Conservation (phyloP, 768 basidiomycete genomes). For the Pulveroboletus frians region DNA sequence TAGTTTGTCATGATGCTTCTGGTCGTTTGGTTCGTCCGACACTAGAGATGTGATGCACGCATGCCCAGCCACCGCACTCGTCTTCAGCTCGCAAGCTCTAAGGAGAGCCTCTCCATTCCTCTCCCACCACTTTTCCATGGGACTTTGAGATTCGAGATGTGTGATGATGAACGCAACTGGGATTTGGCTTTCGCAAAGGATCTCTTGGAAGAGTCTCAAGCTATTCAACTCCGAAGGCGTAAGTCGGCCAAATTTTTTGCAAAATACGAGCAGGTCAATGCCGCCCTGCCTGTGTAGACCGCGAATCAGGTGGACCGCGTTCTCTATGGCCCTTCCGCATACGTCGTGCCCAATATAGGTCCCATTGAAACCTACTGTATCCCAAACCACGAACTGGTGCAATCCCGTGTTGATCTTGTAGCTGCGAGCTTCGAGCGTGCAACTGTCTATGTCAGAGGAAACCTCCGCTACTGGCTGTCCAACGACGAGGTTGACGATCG, state of each 20-base stretch:
- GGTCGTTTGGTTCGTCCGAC: background rate
- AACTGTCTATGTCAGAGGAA: slow-evolving; percentile 26
- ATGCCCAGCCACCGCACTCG: slow-evolving; percentile 18
- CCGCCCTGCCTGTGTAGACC: slow-evolving; percentile 28
- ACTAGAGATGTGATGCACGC: slow-evolving; percentile 27
- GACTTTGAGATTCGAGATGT: slow-evolving; percentile 29
- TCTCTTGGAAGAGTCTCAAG: slow-evolving; percentile 34
- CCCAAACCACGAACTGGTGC: slow-evolving; percentile 26
- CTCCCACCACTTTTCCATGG: slow-evolving; percentile 33
- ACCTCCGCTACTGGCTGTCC: slow-evolving; percentile 18
- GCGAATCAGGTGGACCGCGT: slow-evolving; percentile 27
- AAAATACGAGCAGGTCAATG: slow-evolving; percentile 37
- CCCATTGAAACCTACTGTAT: slow-evolving; percentile 31
- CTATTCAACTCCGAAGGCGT: slow-evolving; percentile 23
- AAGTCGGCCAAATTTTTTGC: slow-evolving; percentile 30
- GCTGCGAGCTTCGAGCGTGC: slow-evolving; percentile 28
- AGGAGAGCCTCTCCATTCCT: slow-evolving; percentile 15
- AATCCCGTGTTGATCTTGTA: slow-evolving; percentile 23
- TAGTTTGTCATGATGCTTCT: slow-evolving; percentile 4
- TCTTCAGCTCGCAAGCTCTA: slow-evolving; percentile 4
- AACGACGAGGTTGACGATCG: slow-evolving; percentile 37
- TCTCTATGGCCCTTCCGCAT: slow-evolving; percentile 17
- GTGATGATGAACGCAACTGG: slow-evolving; percentile 39
- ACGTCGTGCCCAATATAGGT: slow-evolving; percentile 1
- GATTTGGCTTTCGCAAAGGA: slow-evolving; percentile 35